These are phyloP conservation scores for Dactylonectria macrodidyma DNA, from an alignment of 2,329 filamentous ascomycete genomes.

Conservation along the genomic window DNA sequence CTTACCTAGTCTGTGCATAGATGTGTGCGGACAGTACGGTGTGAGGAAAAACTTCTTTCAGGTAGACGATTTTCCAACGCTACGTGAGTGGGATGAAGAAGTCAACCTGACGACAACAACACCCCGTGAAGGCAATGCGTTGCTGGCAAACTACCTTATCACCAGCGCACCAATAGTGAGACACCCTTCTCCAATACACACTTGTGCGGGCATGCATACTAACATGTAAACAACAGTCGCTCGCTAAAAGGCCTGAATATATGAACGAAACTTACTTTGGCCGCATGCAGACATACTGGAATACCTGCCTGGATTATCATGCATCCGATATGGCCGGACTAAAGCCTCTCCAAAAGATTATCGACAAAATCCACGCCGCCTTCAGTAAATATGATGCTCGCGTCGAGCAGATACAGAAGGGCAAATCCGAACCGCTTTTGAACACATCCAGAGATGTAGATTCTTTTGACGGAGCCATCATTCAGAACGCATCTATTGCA, in stretches of 20 bases:
- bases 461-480: conserved; percentile 13
- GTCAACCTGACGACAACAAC: not conserved
- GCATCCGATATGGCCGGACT: not conserved
- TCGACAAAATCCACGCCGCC: conserved; percentile 17
- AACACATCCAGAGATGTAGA: conserved; percentile 13
- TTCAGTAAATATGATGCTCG: conserved; percentile 23
- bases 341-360: conserved; percentile 15
- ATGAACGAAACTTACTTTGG: not conserved
- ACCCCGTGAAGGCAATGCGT: too few relatives aligned
- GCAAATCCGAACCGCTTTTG: not conserved
- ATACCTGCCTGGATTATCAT: conserved; percentile 14
- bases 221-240: not conserved
- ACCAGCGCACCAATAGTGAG: not conserved
- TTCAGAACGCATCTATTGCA: conserved; percentile 14
- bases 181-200: not conserved
- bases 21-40: conserved; percentile 27
- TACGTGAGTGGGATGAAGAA: not conserved
- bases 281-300: conserved; percentile 24
- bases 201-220: not conserved
- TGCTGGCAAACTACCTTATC: too few relatives aligned
- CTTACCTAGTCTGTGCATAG: conserved; percentile 13
- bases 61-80: not conserved
- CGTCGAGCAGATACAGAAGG: not conserved
- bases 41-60: not conserved
- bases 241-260: not conserved